These are phyloP conservation scores for Raphanus sativus DNA, from an alignment of 345 rosid species.

Conservation along the genomic window DNA sequence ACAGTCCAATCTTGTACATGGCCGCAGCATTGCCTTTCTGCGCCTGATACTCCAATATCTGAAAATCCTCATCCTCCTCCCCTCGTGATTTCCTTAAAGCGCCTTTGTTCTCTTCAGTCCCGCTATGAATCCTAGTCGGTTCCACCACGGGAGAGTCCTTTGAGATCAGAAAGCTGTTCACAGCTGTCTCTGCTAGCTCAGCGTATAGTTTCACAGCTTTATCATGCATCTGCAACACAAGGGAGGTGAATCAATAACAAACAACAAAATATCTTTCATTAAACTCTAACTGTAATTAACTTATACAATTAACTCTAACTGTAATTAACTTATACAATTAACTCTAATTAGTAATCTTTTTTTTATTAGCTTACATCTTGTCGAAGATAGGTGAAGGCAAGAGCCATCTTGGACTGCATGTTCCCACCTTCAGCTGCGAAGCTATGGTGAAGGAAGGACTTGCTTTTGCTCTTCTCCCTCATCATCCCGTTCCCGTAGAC, in stretches of 20 bases:
- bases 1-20: slow-evolving; percentile 84
- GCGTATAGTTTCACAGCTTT: slow-evolving; percentile 80
- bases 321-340: too few relatives aligned
- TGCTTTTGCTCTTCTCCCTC: slow-evolving; percentile 70
- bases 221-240: slow-evolving; percentile 68
- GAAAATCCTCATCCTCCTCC: slow-evolving; percentile 98
- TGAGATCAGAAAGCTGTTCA: slow-evolving; percentile 84
- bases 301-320: too few relatives aligned
- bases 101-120: slow-evolving; percentile 95
- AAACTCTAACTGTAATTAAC: too few relatives aligned
- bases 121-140: slow-evolving; percentile 85
- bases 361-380: slow-evolving; percentile 73
- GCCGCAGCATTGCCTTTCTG: slow-evolving; percentile 91
- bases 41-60: slow-evolving; percentile 94
- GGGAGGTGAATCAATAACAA: slow-evolving; percentile 15
- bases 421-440: slow-evolving; percentile 76
- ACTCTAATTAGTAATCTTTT: background rate
- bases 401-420: slow-evolving; percentile 91
- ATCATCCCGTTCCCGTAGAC: slow-evolving; percentile 67
- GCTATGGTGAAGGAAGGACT: slow-evolving; percentile 72
- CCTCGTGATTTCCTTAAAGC: slow-evolving; percentile 86
- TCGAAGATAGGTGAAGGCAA: slow-evolving; percentile 79
- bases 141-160: slow-evolving; percentile 90
- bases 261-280: background rate
- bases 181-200: slow-evolving; percentile 87